Percentiles rank a stretch among this genome's conserved stretches.
These are phyloP conservation scores for Entomortierella parvispora DNA, from an alignment of 192 early-diverging fungal genomes.

Conservation along the genomic window DNA sequence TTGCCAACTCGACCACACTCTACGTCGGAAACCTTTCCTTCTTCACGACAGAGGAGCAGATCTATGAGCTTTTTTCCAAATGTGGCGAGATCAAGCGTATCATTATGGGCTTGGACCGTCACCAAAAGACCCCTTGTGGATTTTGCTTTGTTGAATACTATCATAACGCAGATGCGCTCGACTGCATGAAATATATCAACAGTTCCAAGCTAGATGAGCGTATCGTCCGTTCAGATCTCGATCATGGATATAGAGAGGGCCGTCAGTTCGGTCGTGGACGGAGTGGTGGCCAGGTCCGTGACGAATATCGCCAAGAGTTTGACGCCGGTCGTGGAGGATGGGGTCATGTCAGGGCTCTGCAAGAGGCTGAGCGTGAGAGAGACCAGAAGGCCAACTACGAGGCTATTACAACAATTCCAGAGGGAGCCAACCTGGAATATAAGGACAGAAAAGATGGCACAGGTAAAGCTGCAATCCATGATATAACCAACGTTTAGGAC, in stretches of 20 bases:
- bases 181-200: conserved; percentile 94
- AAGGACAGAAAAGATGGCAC: conserved; percentile 50
- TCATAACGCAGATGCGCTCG: conserved; percentile 87
- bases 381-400: conserved; percentile 73
- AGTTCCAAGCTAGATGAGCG: conserved; percentile 97
- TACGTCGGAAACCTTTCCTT: conserved; percentile 98
- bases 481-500: too few species aligned
- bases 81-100: conserved; percentile 98
- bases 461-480: neutral
- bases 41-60: conserved; percentile 98
- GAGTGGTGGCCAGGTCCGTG: conserved; percentile 94
- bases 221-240: conserved; percentile 93
- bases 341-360: conserved; percentile 80
- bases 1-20: conserved; percentile 78
- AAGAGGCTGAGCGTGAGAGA: conserved; percentile 78
- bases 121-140: conserved; percentile 95
- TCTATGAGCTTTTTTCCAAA: conserved; percentile 96
- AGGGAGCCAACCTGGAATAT: conserved; percentile 58
- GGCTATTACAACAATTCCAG: conserved; percentile 66
- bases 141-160: conserved; percentile 99
- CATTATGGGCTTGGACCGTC: conserved; percentile 97
- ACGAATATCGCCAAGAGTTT: conserved; percentile 95
- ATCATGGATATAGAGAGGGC: conserved; percentile 93
- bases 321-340: conserved; percentile 96
- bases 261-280: conserved; percentile 96